phyloP scores from a whole-genome alignment of 2,329 filamentous ascomycete genomes.

The Neofusicoccum ribis region DNA sequence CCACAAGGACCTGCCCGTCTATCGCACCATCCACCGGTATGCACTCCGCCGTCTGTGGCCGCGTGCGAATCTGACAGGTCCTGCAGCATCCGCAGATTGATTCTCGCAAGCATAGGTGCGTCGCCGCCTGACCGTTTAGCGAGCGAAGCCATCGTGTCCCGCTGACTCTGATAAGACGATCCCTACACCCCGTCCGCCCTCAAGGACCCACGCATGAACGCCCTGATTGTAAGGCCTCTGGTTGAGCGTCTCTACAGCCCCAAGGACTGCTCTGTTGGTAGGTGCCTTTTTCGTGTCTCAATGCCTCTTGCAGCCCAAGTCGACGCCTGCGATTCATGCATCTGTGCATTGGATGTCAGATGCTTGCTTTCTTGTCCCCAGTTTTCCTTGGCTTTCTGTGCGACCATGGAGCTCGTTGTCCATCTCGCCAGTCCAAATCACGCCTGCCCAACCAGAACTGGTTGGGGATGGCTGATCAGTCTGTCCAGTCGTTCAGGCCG shows the following conservation, averaged over 20 bases:
- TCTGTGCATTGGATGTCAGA: too few relatives aligned
- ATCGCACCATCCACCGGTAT: slow-evolving; percentile 72
- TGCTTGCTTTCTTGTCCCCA: neutral
- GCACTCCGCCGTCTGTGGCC: neutral
- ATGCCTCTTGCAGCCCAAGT: neutral
- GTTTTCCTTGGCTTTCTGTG: neutral
- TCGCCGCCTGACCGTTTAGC: neutral
- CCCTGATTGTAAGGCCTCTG: slow-evolving; percentile 74
- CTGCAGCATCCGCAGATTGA: slow-evolving; percentile 44
- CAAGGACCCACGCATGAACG: slow-evolving; percentile 77
- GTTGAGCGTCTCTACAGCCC: slow-evolving; percentile 82
- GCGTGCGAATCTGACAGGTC: neutral
- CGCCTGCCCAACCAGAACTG: neutral
- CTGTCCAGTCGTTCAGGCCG: too few relatives aligned
- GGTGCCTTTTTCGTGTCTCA: slow-evolving; percentile 24
- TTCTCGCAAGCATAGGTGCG: slow-evolving; percentile 49
- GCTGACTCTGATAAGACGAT: slow-evolving; percentile 49
- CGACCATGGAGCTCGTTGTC: neutral
- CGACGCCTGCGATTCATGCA: too few relatives aligned
- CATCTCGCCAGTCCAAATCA: neutral
- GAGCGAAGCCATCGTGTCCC: neutral
- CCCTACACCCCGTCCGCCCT: slow-evolving; percentile 74
- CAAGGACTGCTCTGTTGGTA: slow-evolving; percentile 76
- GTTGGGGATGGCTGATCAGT: too few relatives aligned
- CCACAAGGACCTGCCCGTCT: slow-evolving; percentile 67